Evolutionary conservation across 2,329 filamentous ascomycete genomes (phyloP).

Genomic region (Colletotrichum neosansevieriae): DNA sequence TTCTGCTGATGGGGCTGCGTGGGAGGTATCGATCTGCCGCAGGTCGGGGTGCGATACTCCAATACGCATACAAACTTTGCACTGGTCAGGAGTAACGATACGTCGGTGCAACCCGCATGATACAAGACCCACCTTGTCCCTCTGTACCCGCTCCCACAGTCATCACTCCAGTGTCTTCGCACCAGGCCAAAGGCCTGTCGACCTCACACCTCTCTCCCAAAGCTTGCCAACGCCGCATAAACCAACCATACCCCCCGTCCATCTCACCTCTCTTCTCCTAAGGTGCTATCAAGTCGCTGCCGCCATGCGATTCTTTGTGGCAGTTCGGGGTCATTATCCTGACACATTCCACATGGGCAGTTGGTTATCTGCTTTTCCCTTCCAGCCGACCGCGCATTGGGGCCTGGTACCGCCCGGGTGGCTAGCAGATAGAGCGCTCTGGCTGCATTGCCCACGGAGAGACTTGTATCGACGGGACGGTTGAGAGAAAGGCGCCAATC

Average conservation of each 20-base stretch:
- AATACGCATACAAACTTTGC: neutral
- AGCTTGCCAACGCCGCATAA: conserved; percentile 38
- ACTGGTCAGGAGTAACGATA: conserved; percentile 6
- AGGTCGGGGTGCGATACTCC: conserved; percentile 14
- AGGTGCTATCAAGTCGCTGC: conserved; percentile 33
- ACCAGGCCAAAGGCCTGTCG: conserved; percentile 32
- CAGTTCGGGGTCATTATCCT: conserved; percentile 11
- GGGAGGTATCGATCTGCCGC: conserved; percentile 28
- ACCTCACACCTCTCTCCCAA: conserved; percentile 40
- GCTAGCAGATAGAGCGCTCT: neutral
- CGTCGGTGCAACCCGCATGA: conserved; percentile 33
- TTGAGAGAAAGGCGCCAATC: neutral
- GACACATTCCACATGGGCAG: conserved; percentile 4
- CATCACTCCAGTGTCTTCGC: conserved; percentile 36
- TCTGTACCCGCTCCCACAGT: conserved; percentile 39
- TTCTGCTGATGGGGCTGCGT: conserved; percentile 31
- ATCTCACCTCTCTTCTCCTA: conserved; percentile 32
- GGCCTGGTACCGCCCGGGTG: neutral
- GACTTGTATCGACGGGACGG: too few relatives aligned
- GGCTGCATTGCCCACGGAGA: too few relatives aligned
- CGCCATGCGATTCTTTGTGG: conserved; percentile 20
- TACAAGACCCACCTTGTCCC: conserved; percentile 35
- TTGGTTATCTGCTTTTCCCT: neutral
- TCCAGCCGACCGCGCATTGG: conserved; percentile 3
- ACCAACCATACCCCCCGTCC: conserved; percentile 36